Percentiles rank a stretch among this genome's conserved stretches.
These are phyloP conservation scores for Podochytrium sp. DNA, from an alignment of 192 early-diverging fungal species.

Conservation along the genomic window DNA sequence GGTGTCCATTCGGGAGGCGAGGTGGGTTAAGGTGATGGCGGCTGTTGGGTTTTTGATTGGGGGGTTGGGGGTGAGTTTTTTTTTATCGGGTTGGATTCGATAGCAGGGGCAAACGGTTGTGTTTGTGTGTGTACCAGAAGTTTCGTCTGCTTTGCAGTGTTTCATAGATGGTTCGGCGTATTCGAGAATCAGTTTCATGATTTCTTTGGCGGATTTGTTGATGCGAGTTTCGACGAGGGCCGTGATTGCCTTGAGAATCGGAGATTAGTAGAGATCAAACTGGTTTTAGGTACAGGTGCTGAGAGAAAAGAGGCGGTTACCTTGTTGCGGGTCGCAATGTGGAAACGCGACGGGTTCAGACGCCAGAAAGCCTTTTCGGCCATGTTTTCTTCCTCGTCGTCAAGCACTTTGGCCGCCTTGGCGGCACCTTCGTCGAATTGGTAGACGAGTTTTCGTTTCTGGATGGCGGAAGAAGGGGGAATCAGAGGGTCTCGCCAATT, in stretches of 20 bases:
- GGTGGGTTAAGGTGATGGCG: conserved; percentile 13
- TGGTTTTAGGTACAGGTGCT: not conserved
- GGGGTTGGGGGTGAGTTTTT: not conserved
- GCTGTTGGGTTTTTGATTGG: not conserved
- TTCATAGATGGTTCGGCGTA: conserved; percentile 32
- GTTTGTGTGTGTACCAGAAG: conserved; percentile 13
- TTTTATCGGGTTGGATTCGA: not conserved
- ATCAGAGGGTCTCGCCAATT: not conserved
- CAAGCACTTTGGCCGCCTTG: conserved; percentile 32
- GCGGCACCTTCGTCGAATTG: conserved; percentile 36
- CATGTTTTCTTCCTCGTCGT: conserved; percentile 28
- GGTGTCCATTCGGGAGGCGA: conserved; percentile 8
- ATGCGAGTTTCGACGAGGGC: conserved; percentile 35
- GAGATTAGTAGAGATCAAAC: not conserved
- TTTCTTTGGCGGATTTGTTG: conserved; percentile 35
- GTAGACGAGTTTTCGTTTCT: conserved; percentile 45
- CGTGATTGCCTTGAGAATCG: conserved; percentile 28
- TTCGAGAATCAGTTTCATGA: conserved; percentile 34
- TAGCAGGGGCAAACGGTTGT: not conserved
- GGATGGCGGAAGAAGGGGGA: not conserved
- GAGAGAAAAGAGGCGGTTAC: not conserved
- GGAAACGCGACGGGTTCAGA: conserved; percentile 32
- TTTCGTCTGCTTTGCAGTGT: conserved; percentile 36
- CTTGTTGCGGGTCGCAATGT: conserved; percentile 37
- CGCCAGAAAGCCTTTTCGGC: conserved; percentile 14